These are phyloP conservation scores for Aspergillus quadricinctus DNA, from an alignment of 2,329 filamentous ascomycete species.

Conservation along the genomic window DNA sequence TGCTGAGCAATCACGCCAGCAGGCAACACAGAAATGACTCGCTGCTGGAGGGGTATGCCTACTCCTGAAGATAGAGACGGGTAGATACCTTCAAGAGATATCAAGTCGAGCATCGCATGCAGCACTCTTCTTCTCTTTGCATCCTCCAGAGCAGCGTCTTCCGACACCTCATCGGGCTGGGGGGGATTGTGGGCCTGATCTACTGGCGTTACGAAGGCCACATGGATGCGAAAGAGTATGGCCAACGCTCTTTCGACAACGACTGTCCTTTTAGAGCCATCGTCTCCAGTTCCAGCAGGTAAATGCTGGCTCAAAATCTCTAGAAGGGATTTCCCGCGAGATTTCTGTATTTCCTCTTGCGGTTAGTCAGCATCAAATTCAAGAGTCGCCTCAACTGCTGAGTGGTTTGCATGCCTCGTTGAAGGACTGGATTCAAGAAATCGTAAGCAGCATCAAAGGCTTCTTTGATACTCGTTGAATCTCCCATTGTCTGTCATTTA, in stretches of 20 bases:
- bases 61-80: constrained; percentile 40
- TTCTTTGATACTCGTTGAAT: constrained; percentile 18
- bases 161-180: constrained; percentile 5
- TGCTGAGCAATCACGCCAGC: constrained; percentile 40
- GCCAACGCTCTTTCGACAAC: constrained; percentile 34
- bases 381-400: constrained; percentile 7
- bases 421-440: constrained; percentile 37
- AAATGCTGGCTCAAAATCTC: constrained; percentile 25
- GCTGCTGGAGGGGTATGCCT: constrained; percentile 41
- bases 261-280: constrained; percentile 17
- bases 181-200: constrained; percentile 6
- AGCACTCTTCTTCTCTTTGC: constrained; percentile 38
- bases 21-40: constrained; percentile 41
- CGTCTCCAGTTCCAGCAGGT: constrained; percentile 6
- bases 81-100: constrained; percentile 44
- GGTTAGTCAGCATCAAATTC: constrained; percentile 24
- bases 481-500: constrained; percentile 24
- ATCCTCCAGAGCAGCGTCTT: constrained; percentile 35
- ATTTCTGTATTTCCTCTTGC: constrained; percentile 38
- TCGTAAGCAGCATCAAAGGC: constrained; percentile 32
- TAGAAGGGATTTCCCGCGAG: constrained; percentile 31
- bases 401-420: constrained; percentile 35
- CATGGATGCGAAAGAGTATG: constrained; percentile 32
- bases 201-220: constrained; percentile 27
- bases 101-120: constrained; percentile 40